Percentiles rank a stretch among this genome's conserved stretches.
phyloP scores from a whole-genome alignment of 768 basidiomycete species.

The Gautieria morchelliformis region DNA sequence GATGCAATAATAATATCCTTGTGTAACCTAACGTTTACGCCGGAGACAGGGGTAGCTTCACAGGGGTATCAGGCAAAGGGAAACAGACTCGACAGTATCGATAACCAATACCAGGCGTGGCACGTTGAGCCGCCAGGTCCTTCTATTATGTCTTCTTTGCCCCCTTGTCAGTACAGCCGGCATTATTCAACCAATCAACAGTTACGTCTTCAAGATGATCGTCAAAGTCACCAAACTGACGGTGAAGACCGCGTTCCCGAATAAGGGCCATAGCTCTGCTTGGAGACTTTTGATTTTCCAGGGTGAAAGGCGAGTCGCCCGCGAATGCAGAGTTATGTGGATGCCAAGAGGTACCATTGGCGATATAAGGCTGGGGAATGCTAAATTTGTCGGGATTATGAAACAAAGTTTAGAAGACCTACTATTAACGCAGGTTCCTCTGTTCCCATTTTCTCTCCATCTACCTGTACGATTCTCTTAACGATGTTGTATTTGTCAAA shows the following conservation, averaged over 20 bases:
- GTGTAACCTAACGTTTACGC: too few relatives aligned
- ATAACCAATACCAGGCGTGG: background rate
- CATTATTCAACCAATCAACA: slow-evolving; percentile 39
- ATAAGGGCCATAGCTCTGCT: slow-evolving; percentile 39
- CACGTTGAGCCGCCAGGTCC: background rate
- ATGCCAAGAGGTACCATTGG: slow-evolving; percentile 37
- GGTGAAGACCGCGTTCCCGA: slow-evolving; percentile 39
- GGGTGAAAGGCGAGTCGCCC: slow-evolving; percentile 34
- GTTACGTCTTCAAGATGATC: slow-evolving; percentile 71
- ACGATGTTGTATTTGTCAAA: background rate
- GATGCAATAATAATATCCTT: too few relatives aligned
- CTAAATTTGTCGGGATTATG: background rate
- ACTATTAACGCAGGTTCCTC: slow-evolving; percentile 50
- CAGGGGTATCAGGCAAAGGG: too few relatives aligned
- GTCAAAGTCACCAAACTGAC: slow-evolving; percentile 69
- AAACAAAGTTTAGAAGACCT: slow-evolving; percentile 15
- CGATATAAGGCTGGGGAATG: slow-evolving; percentile 39
- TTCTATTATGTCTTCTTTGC: background rate
- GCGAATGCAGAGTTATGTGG: slow-evolving; percentile 37
- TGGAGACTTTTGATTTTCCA: slow-evolving; percentile 38
- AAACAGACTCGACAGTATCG: too few relatives aligned
- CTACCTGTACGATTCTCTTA: slow-evolving; percentile 33
- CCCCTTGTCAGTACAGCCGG: slow-evolving; percentile 12
- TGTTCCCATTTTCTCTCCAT: slow-evolving; percentile 47
- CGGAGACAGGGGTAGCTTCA: too few relatives aligned